Percentiles rank a stretch among this genome's conserved stretches.
phyloP scores from a whole-genome alignment of 2,329 filamentous ascomycete species.

The Aspergillus sp. region DNA sequence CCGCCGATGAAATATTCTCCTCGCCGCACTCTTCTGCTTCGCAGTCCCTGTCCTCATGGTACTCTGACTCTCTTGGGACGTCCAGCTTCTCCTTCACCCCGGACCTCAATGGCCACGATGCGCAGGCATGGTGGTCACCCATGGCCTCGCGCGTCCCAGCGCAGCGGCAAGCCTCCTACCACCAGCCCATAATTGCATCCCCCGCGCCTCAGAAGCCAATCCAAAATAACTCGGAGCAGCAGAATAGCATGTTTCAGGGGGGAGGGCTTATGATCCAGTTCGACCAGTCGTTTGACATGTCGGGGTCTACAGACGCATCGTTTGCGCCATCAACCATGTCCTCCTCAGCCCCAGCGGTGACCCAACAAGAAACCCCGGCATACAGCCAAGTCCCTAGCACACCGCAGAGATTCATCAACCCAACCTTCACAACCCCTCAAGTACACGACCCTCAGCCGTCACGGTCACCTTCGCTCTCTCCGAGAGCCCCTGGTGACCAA shows the following conservation, averaged over 20 bases:
- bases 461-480: conserved; percentile 33
- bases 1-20: conserved; percentile 32
- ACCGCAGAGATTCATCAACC: conserved; percentile 18
- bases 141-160: conserved; percentile 28
- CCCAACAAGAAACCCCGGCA: conserved; percentile 8
- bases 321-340: conserved; percentile 18
- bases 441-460: conserved; percentile 15
- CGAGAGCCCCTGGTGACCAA: conserved; percentile 17
- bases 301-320: conserved; percentile 19
- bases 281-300: conserved; percentile 28
- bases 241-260: conserved; percentile 29
- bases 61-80: conserved; percentile 31
- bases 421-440: conserved; percentile 25
- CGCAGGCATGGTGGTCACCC: conserved; percentile 36
- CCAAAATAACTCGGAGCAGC: conserved; percentile 17
- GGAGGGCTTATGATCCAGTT: conserved; percentile 33
- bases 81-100: conserved; percentile 32
- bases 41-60: conserved; percentile 34
- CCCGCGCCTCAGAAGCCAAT: conserved; percentile 27
- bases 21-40: conserved; percentile 33
- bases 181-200: conserved; percentile 23
- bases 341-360: conserved; percentile 7
- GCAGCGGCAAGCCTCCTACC: conserved; percentile 30
- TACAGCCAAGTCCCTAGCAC: conserved; percentile 12
- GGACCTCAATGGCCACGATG: conserved; percentile 30